Evolutionary conservation across 257 asterid species (phyloP), one percentile per base, ranked within the genome.

Genomic region (Primulina tabacum): DNA sequence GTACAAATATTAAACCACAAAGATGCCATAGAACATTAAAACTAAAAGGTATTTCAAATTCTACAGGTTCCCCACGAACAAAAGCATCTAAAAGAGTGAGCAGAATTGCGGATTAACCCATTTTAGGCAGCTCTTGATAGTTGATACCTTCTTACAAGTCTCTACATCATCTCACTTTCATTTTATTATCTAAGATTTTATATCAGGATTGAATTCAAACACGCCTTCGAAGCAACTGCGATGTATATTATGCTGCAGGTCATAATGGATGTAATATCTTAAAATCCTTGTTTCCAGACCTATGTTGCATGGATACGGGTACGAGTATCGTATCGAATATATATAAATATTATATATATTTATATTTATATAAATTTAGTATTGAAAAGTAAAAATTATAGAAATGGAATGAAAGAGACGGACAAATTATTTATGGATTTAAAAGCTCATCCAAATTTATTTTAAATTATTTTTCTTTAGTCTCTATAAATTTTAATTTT

Each of bases 1-100:
- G 68, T 70, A 68, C 59, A 26, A 56, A 53, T 7, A 62, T 43
- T 73, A 26, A 52, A 76, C 28, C 58, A 64, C 37, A 65, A 63
- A 47, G 56, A 58, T 35, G 55, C 18, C 8, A 5, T 8, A 59
- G 21, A 21, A 58, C 20, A 16, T 60, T 40, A 17, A 50, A 62
- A 40, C 50, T 40, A 17, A 50, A 62, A 40, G 50, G 50, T 33
- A 16, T 32, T 53, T 18, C 21, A 71, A 59, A 67, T 53, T 53
- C 32, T 7, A 64, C 14, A 59, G 37, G 65, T 38, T 56, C 40
- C 59, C 43, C 47, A 67, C 16, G 56, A 66, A 52, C 53, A 60
- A 47, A 30, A 52, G 33, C 26, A 56, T 72, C 55, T 17, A 66
- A 29, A 57, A 59, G 4, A 6, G 26, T 40, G 65, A 33, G 69